These are phyloP conservation scores for Phytopythium aichiense DNA, from an alignment of 352 stramenopile genomes.

Conservation along the genomic window DNA sequence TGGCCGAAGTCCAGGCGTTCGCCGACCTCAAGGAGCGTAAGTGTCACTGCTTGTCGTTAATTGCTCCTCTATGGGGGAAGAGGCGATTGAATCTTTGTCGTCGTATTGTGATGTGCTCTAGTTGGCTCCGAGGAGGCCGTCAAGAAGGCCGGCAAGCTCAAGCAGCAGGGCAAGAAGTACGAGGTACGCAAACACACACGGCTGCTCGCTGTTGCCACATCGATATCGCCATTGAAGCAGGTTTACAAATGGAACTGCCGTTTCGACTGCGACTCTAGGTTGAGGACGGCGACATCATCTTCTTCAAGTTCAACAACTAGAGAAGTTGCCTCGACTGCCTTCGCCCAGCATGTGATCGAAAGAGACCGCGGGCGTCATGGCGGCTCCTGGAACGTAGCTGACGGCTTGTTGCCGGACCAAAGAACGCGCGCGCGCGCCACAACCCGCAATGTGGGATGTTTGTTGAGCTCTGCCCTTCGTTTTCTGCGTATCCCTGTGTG, in stretches of 20 bases:
- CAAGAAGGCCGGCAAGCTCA: constrained; percentile 88
- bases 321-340: background rate
- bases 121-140: constrained; percentile 83
- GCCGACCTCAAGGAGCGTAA: constrained; percentile 88
- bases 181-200: constrained; percentile 28
- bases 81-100: constrained; percentile 4
- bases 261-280: constrained; percentile 20
- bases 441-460: background rate
- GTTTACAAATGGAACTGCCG: too few relatives aligned
- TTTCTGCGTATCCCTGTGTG: background rate
- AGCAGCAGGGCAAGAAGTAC: constrained; percentile 91
- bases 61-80: background rate
- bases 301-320: constrained; percentile 94
- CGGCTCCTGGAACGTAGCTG: background rate
- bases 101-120: constrained; percentile 15
- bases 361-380: background rate
- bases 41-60: constrained; percentile 18
- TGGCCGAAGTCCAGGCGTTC: constrained; percentile 88
- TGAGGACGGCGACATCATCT: constrained; percentile 87
- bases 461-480: background rate
- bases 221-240: background rate
- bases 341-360: background rate
- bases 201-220: background rate
- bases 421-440: background rate
- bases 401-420: background rate